These are phyloP conservation scores for Tricladium varicosporioides DNA, from an alignment of 2,329 filamentous ascomycete species.

Conservation along the genomic window DNA sequence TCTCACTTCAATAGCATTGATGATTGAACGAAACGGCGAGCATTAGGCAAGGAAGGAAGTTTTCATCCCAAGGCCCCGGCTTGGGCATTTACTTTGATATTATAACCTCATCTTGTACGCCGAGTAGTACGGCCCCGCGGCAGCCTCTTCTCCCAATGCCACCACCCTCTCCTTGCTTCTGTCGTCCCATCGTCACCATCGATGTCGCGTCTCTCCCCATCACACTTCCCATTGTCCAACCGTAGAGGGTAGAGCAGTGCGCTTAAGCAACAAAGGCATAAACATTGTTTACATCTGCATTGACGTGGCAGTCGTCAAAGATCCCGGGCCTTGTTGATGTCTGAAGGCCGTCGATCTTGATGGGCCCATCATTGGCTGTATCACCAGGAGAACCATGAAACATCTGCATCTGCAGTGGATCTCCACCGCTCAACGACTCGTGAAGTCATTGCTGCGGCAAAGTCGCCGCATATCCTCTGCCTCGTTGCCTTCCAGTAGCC, in stretches of 20 bases:
- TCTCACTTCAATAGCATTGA: not conserved
- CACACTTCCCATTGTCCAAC: not conserved
- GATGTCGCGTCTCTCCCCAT: slow-evolving; percentile 3
- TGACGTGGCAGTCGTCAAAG: slow-evolving; percentile 23
- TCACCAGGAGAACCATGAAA: slow-evolving; percentile 3
- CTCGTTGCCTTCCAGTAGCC: not conserved
- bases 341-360: not conserved
- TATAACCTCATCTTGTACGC: not conserved
- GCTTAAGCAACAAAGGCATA: slow-evolving; percentile 23
- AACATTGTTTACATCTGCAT: slow-evolving; percentile 29
- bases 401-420: not conserved
- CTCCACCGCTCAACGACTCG: not conserved
- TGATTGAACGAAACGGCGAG: not conserved
- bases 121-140: not conserved
- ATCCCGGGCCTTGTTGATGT: not conserved
- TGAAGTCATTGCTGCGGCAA: not conserved
- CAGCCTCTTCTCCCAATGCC: not conserved
- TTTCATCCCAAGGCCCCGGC: not conserved
- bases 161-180: not conserved
- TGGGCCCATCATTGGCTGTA: not conserved
- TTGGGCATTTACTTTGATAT: not conserved
- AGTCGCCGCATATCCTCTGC: not conserved
- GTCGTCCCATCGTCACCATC: not conserved
- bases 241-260: not conserved
- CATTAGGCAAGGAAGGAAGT: not conserved